phyloP scores from a whole-genome alignment of 768 basidiomycete species.

The Phylloporus sp. region DNA sequence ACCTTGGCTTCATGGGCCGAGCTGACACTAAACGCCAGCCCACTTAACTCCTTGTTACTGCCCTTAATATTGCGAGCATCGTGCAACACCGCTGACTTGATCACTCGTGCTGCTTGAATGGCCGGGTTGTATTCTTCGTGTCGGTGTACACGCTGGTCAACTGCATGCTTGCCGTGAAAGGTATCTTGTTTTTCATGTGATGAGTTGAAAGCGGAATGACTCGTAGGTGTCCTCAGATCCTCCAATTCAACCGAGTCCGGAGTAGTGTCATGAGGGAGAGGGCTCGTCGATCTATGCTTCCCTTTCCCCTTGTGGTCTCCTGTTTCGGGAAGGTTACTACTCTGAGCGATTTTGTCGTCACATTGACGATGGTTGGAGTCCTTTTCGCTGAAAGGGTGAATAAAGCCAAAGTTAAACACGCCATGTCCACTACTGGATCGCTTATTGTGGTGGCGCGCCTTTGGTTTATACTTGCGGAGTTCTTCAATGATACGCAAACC shows the following conservation, averaged over 20 bases:
- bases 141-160: constrained; percentile 19
- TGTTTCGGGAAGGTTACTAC: constrained; percentile 30
- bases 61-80: constrained; percentile 71
- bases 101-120: constrained; percentile 55
- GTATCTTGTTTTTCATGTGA: constrained; percentile 6
- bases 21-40: constrained; percentile 50
- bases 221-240: constrained; percentile 6
- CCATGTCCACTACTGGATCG: constrained; percentile 41
- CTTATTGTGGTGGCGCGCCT: constrained; percentile 27
- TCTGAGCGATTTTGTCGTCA: constrained; percentile 17
- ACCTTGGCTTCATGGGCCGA: constrained; percentile 69
- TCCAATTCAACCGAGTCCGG: constrained; percentile 12
- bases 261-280: constrained; percentile 2
- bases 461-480: constrained; percentile 62
- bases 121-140: constrained; percentile 39
- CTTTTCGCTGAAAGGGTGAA: constrained; percentile 42
- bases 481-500: constrained; percentile 61
- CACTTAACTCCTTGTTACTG: constrained; percentile 38
- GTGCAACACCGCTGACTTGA: constrained; percentile 69
- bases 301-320: constrained; percentile 31
- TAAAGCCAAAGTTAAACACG: constrained; percentile 32
- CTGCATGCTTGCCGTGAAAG: constrained; percentile 24
- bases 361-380: constrained; percentile 34
- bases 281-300: constrained; percentile 18
- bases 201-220: not conserved